Base-by-base conservation (phyloP, 306 rosid genomes). In the Cucumis melo region DNA sequence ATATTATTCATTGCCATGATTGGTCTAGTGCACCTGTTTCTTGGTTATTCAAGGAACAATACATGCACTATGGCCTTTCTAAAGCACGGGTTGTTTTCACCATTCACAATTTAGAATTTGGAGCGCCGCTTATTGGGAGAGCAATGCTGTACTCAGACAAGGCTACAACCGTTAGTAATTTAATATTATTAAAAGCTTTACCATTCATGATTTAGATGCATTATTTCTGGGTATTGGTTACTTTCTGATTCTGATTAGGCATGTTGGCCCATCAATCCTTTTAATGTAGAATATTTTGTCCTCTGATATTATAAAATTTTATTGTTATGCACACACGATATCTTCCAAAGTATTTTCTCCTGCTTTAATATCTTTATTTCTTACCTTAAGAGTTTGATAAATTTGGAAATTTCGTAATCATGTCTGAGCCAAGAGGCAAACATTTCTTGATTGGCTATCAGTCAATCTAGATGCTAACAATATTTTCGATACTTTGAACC, bases 11-110 rank as follows among this genome's bases (percentile, higher is more conserved):
- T 78, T 95, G 99, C 85, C 99, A 95, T 83, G 99, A 95, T 89
- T 95, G 99, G 99, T 87, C 97, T 1, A 95, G 96, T 79, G 99
- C 99, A 21, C 97, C 98, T 9, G 96, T 92, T 86, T 81, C 99
- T n/a, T 89, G 99, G 99, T 78, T 95, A 81, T 95, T 84, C 83
- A 95, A 92, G 84, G 99, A 95, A 50, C 87, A 86, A 20, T 95
- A 95, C 76, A 39, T 55, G 82, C 88, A 90, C 71, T 88, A 90
- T 78, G 98, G 99, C 66, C 99, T 90, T 80, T 83, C 90, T 65
- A 92, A 90, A 73, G 90, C 99, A 58, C 89, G 86, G 55, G 81
- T 91, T 73, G 92, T 95, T 78, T 95, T 95, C 84, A 95, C 99
- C 41, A 92, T 95, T 82, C 99, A 95, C 83, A 95, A 95, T 85